These are phyloP conservation scores for Leccinellum rugosiceps DNA, from an alignment of 768 basidiomycete species.

Conservation along the genomic window DNA sequence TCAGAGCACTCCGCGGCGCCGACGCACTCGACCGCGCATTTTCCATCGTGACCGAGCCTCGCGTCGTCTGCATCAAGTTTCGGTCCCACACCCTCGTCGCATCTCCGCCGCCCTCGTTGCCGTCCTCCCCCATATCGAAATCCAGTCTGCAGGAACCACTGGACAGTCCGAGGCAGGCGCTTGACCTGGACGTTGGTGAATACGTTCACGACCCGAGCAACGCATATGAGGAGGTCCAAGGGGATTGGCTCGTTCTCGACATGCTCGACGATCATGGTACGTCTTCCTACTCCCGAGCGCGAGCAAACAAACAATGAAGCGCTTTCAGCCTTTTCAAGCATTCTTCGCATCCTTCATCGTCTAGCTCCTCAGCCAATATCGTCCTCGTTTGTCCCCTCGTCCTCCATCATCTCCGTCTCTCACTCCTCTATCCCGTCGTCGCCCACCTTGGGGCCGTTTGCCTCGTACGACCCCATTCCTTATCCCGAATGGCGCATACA, in stretches of 20 bases:
- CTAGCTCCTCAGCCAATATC: slow-evolving; percentile 32
- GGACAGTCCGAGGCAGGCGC: slow-evolving; percentile 4
- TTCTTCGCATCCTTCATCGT: slow-evolving; percentile 54
- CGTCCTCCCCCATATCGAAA: slow-evolving; percentile 25
- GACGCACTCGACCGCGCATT: slow-evolving; percentile 39
- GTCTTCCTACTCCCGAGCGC: neutral
- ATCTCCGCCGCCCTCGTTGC: slow-evolving; percentile 19
- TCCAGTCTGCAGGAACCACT: slow-evolving; percentile 1
- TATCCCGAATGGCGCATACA: slow-evolving; percentile 68
- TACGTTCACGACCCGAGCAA: neutral
- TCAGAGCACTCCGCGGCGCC: slow-evolving; percentile 43
- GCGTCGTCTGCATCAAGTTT: slow-evolving; percentile 44
- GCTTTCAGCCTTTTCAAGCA: slow-evolving; percentile 42
- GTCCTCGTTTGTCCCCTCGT: slow-evolving; percentile 42
- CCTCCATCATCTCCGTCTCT: slow-evolving; percentile 58
- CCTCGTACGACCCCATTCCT: slow-evolving; percentile 39
- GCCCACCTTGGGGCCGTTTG: slow-evolving; percentile 13
- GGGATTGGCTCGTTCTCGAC: slow-evolving; percentile 55
- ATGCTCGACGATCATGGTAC: slow-evolving; percentile 46
- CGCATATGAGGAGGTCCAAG: slow-evolving; percentile 16
- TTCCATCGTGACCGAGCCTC: slow-evolving; percentile 20
- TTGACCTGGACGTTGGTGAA: slow-evolving; percentile 1
- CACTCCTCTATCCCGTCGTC: slow-evolving; percentile 19
- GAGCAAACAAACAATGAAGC: neutral
- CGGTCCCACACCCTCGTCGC: slow-evolving; percentile 2